Percentiles rank a stretch among this genome's conserved stretches.
Evolutionary conservation across 176 grass and related monocot species (phyloP).

Genomic region (Carex scoparia): DNA sequence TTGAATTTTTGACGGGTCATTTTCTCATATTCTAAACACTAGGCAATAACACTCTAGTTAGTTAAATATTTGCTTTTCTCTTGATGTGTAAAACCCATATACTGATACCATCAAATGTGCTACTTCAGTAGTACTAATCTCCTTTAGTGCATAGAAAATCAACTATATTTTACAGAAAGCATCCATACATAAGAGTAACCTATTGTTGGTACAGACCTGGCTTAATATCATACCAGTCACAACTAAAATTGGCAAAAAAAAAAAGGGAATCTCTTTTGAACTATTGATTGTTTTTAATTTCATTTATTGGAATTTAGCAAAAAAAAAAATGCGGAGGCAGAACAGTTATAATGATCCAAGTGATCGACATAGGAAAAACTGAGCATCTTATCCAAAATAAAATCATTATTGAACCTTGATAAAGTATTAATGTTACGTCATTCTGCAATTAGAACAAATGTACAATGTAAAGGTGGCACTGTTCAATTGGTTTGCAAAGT

Average conservation of each 20-base stretch:
- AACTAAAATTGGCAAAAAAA: background rate
- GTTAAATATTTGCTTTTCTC: background rate
- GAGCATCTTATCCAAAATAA: background rate
- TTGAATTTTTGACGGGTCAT: background rate
- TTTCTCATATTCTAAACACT: background rate
- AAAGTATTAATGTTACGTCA: background rate
- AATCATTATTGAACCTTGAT: background rate
- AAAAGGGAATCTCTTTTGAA: background rate
- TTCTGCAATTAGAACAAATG: background rate
- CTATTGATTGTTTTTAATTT: background rate
- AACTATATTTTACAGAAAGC: too few species aligned
- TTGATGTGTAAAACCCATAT: background rate
- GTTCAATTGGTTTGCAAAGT: conserved; percentile 9
- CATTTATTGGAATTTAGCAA: background rate
- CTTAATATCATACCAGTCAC: background rate
- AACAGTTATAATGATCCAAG: background rate
- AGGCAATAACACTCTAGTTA: background rate
- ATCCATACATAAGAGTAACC: background rate
- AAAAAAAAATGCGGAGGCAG: background rate
- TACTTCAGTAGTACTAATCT: background rate
- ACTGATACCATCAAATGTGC: background rate
- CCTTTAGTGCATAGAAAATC: background rate
- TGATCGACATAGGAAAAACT: background rate
- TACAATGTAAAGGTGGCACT: background rate
- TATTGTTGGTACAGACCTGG: background rate